Evolutionary conservation across 495 filamentous ascomycete genomes (phyloP), one percentile per base, ranked within the genome.

Genomic region (Amphirosellinia nigrospora): DNA sequence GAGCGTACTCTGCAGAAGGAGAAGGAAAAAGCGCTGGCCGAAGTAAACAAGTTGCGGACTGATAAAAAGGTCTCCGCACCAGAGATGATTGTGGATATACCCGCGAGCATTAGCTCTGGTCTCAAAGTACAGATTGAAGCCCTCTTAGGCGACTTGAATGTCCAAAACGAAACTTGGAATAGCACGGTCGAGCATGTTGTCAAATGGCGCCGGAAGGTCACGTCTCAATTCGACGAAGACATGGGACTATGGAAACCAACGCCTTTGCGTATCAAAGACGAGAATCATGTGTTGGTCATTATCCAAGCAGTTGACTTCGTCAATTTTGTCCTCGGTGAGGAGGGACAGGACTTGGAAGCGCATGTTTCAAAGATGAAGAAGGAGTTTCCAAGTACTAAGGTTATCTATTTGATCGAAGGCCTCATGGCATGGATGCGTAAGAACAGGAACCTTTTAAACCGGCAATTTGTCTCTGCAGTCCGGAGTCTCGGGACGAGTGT

Each of bases 41-140:
- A 90, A 56, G 91, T 89, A 53, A 96, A 97, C 79, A 93, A 89
- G 74, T 81, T 90, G 4, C 90, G 89, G 61, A 90, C 87, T 0
- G 89, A 93, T 79, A 94, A 92, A 80, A 96, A 93, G 73, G 84
- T 90, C 19, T 90, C 92, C 0, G 86, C 87, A 0, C 87, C 85
- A 1, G 93, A 97, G 79, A 96, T 97, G 92, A 91, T 97, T n/a
- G 84, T 93, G 5, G 91, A 94, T 78, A 81, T 97, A 26, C 86
- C 92, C 1, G 79, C 74, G 9, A 83, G 83, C 11, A 77, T 96
- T 16, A 77, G 85, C 11, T 66, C 81, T 10, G 81, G 86, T 55
- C 86, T 89, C 64, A 85, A 91, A 68, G 76, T 83, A 16, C 84
- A 87, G 8, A 77, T 93, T 7, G 85, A 87, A 28, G 87, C 87